A percentile compares a stretch with the other conserved stretches of the same genome.
These are phyloP conservation scores for Prunus kanzakura DNA, from an alignment of 306 rosid species.

Conservation along the genomic window DNA sequence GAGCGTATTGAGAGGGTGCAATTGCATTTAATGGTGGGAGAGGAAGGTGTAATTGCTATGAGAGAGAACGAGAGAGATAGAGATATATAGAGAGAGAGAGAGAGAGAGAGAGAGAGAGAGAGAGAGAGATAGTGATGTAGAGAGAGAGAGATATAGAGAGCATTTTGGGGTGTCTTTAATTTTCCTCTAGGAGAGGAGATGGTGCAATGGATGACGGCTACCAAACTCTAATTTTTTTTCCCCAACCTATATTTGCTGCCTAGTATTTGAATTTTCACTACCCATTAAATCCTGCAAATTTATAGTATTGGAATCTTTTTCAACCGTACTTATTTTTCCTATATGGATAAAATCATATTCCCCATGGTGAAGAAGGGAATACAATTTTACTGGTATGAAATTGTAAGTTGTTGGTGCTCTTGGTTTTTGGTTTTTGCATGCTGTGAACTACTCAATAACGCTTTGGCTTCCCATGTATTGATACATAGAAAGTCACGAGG, in stretches of 20 bases:
- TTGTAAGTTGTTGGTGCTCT: not conserved
- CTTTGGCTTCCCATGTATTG: not conserved
- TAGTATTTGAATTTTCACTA: not conserved
- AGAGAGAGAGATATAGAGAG: slow-evolving; percentile 15
- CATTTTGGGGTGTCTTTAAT: slow-evolving; percentile 14
- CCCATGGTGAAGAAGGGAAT: not conserved
- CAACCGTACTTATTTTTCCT: not conserved
- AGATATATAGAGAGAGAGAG: slow-evolving; percentile 3
- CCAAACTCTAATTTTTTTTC: slow-evolving; percentile 34
- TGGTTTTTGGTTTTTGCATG: not conserved
- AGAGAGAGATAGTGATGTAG: slow-evolving; percentile 29
- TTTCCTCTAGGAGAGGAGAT: slow-evolving; percentile 24
- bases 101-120: slow-evolving; percentile 15
- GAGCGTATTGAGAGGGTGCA: slow-evolving; percentile 98
- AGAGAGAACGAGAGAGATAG: slow-evolving; percentile 23
- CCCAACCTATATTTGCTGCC: not conserved
- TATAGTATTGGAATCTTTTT: not conserved
- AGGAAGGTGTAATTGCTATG: slow-evolving; percentile 25
- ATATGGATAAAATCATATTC: not conserved
- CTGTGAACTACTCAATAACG: not conserved
- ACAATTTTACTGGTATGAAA: not conserved
- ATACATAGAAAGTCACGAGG: not conserved
- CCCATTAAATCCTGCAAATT: not conserved
- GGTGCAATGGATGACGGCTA: slow-evolving; percentile 66
- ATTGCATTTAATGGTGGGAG: slow-evolving; percentile 90